phyloP scores from a whole-genome alignment of 139 green algal genomes.

The Chlorella sp. region DNA sequence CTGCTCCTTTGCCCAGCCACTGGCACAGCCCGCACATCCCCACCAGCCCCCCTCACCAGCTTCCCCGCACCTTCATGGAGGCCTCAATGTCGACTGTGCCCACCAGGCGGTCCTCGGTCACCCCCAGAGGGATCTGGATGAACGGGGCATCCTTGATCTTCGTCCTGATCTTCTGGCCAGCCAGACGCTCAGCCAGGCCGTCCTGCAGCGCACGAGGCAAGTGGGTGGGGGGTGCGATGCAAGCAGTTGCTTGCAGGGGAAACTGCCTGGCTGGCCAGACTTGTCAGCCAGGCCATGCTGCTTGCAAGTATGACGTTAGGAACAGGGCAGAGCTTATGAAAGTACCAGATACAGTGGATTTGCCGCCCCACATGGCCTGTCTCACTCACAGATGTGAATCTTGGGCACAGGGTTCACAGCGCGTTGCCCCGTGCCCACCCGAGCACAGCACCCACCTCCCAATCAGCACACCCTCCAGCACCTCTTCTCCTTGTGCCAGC shows the following conservation, averaged over 20 bases:
- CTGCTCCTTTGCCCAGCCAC: not conserved
- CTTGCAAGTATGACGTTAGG: too few relatives aligned
- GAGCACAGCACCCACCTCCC: too few relatives aligned
- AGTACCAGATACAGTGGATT: too few relatives aligned
- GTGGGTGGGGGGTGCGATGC: not conserved
- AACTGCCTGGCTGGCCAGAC: not conserved
- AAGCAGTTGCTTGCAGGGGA: not conserved
- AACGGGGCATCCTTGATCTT: conserved; percentile 86
- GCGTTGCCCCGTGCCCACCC: too few relatives aligned
- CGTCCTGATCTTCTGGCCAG: conserved; percentile 43
- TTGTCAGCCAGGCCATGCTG: not conserved
- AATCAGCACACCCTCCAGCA: not conserved
- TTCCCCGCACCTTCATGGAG: conserved; percentile 88
- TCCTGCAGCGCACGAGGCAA: conserved; percentile 62
- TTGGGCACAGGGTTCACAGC: too few relatives aligned
- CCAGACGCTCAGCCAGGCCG: conserved; percentile 75
- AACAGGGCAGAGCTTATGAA: too few relatives aligned
- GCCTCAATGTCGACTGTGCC: conserved; percentile 99
- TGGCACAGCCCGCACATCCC: not conserved
- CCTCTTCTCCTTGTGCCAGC: not conserved
- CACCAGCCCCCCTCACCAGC: not conserved
- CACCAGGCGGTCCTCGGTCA: conserved; percentile 98
- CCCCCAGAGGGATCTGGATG: conserved; percentile 97
- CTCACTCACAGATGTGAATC: too few relatives aligned
- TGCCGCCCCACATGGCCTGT: too few relatives aligned